Base-by-base conservation (phyloP, 2,329 filamentous ascomycete species). In the Periconia macrospinosa region DNA sequence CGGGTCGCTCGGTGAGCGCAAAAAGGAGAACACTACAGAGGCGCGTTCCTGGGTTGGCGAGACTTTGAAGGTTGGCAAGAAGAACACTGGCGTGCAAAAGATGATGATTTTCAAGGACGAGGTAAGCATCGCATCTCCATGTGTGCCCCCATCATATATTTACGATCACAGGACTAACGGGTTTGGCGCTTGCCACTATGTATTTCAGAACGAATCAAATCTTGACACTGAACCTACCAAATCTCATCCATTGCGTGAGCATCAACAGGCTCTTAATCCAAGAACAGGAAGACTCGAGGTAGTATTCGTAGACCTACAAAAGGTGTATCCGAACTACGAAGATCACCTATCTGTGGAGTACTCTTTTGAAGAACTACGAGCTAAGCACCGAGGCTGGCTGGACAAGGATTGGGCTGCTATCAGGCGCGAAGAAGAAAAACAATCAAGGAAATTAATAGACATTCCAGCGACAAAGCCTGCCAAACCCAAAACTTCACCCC, bases 91-190 rank as follows among this genome's bases (percentile, higher is more conserved):
- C 30, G 83, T 82, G 50, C 82, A 87, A 50, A 97, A 97, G 81
- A 89, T 99, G 86, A 81, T 88, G 69, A 85, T 99, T 44, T 99
- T 97, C 81, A 93, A 90, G 81, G 94, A 99, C 81, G 81, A 89
- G 89, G 94, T 99, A 88, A 88, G 91, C 83, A 72, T 40, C 58
- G 37, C 54, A 37, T 14, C 3, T 40, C 53, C 60, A 55, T 55
- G 45, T 53, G 50, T 57, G 50, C 41, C 66, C 83, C 82, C 63
- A 63, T 60, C 66, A 61, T 30, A 59, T 73, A 71, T 69, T 68
- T 72, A 73, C 68, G 64, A 68, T 65, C 65, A 59, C 60, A 97
- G 92, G 92, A 96, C 92, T 97, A 96, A 97, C 93, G 81, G 76
- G 77, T 75, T 37, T 42, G 77, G 73, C 74, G 73, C 72, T 74